Conservation (phyloP, 163 green algal species). For the Scenedesmus sp. region DNA sequence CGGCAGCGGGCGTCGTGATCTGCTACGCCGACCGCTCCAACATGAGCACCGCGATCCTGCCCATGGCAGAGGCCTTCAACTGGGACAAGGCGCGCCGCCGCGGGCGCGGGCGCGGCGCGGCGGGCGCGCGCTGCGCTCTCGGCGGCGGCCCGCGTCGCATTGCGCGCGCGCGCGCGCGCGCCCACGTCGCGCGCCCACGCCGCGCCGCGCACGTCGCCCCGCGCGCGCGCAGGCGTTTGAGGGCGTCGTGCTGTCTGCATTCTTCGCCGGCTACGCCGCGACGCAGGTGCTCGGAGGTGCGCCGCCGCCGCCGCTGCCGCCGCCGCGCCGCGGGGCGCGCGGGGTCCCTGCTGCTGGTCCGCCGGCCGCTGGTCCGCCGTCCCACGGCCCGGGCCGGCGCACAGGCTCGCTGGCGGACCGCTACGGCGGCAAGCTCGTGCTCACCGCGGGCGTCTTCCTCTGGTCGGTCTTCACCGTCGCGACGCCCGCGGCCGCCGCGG, state of each 20-base stretch:
- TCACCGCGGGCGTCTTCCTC: conserved; percentile 66
- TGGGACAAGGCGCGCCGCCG: conserved; percentile 83
- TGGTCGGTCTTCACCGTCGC: conserved; percentile 77
- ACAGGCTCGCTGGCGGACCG: conserved; percentile 69
- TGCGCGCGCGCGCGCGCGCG: too few species aligned
- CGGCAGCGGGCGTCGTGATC: conserved; percentile 69
- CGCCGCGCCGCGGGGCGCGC: too few species aligned
- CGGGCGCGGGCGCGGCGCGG: too few species aligned
- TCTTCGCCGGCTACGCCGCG: conserved; percentile 76
- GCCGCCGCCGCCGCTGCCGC: not conserved
- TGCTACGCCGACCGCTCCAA: conserved; percentile 82
- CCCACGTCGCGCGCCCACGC: too few species aligned
- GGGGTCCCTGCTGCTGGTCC: not conserved
- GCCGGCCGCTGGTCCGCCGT: not conserved
- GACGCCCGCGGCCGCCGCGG: conserved; percentile 66
- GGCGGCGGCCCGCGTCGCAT: too few species aligned
- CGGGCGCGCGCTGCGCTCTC: too few species aligned
- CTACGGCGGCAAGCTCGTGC: conserved; percentile 76
- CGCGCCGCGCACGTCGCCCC: too few species aligned
- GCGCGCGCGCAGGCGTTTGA: conserved; percentile 51
- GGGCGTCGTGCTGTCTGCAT: conserved; percentile 77
- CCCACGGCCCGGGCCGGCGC: not conserved
- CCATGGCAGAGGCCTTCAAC: conserved; percentile 78
- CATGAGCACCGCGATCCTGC: conserved; percentile 84
- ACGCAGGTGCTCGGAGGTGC: conserved; percentile 78